Conservation (phyloP, 768 basidiomycete species). For the Tephrocybe sp. region DNA sequence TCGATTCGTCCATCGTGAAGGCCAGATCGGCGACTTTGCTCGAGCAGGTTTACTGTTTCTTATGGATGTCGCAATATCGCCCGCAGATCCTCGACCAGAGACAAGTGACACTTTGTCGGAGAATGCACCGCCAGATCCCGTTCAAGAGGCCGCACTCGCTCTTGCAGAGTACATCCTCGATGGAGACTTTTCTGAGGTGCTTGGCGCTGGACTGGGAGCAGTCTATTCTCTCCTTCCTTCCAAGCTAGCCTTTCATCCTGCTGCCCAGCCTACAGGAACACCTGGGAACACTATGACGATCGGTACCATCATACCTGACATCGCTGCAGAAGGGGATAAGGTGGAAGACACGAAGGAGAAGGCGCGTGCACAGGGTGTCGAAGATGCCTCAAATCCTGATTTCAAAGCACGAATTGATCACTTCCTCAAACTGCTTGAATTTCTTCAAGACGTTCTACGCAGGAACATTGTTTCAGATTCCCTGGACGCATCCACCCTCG, state of each 20-base stretch:
- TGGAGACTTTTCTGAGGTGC: constrained; percentile 98
- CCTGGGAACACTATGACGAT: constrained; percentile 66
- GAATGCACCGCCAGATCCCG: constrained; percentile 52
- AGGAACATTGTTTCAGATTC: constrained; percentile 55
- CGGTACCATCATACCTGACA: constrained; percentile 58
- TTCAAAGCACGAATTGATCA: constrained; percentile 83
- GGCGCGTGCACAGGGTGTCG: constrained; percentile 63
- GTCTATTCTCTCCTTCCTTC: constrained; percentile 90
- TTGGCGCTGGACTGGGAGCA: constrained; percentile 90
- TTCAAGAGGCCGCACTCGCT: constrained; percentile 82
- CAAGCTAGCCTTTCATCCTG: constrained; percentile 72
- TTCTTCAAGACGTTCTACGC: constrained; percentile 84
- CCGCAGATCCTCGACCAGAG: constrained; percentile 43
- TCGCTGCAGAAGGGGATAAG: constrained; percentile 56
- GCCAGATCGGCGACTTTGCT: constrained; percentile 90
- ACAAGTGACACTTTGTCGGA: constrained; percentile 39
- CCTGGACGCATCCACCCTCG: constrained; percentile 59
- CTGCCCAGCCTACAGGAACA: constrained; percentile 35
- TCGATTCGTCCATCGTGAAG: constrained; percentile 93
- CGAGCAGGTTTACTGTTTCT: constrained; percentile 91
- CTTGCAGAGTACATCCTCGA: constrained; percentile 93
- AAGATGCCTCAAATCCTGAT: constrained; percentile 71
- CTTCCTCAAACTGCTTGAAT: constrained; percentile 88
- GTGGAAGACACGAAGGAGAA: constrained; percentile 49
- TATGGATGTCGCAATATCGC: constrained; percentile 95